These are phyloP conservation scores for Perkinsus chesapeaki DNA, from an alignment of 169 alveolate species.

Conservation along the genomic window DNA sequence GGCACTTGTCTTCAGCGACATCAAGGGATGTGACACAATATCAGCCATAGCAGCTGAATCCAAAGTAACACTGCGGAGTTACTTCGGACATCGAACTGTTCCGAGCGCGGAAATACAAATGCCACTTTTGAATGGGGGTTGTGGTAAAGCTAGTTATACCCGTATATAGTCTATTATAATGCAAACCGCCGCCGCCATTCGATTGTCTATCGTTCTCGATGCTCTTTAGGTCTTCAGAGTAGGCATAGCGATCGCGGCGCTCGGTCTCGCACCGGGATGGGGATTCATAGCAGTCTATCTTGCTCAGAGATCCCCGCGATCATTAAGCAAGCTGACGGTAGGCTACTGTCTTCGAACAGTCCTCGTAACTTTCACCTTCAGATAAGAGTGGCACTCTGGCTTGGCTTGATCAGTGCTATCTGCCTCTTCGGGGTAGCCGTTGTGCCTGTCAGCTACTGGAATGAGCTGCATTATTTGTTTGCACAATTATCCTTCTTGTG, in stretches of 20 bases:
- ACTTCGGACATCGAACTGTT: too few relatives aligned
- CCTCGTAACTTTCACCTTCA: neutral
- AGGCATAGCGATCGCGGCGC: neutral
- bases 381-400: neutral
- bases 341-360: neutral
- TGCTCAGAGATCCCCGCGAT: neutral
- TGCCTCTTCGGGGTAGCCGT: neutral
- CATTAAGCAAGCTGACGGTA: neutral
- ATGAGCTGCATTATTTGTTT: neutral
- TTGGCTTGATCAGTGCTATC: neutral
- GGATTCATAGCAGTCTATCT: neutral
- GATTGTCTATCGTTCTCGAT: too few relatives aligned
- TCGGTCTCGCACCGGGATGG: neutral
- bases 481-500: neutral
- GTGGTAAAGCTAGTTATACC: too few relatives aligned
- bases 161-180: too few relatives aligned
- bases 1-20: neutral
- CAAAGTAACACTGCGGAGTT: neutral
- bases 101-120: too few relatives aligned
- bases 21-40: neutral
- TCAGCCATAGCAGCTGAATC: neutral
- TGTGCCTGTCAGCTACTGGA: neutral
- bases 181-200: too few relatives aligned
- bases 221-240: neutral
- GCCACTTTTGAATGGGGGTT: too few relatives aligned